Percentiles rank a stretch among this genome's conserved stretches.
phyloP scores from a whole-genome alignment of 2,329 filamentous ascomycete genomes.

The Verticillium longisporum region DNA sequence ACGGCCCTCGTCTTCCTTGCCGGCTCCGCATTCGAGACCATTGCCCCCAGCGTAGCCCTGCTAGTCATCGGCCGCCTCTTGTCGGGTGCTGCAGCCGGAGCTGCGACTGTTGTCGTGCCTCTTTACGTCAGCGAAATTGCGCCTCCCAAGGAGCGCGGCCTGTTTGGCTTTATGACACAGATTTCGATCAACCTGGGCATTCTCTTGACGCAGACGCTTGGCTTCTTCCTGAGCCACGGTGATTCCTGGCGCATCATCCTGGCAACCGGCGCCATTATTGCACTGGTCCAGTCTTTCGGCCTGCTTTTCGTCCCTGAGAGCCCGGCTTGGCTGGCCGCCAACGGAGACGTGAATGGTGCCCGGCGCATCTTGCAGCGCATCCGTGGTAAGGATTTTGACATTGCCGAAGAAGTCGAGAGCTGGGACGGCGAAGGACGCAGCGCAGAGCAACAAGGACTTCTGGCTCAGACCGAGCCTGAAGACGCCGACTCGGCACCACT shows the following conservation, averaged over 20 bases:
- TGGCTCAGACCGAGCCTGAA: constrained; percentile 32
- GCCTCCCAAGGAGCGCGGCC: constrained; percentile 64
- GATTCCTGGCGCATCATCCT: constrained; percentile 80
- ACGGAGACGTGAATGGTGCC: constrained; percentile 53
- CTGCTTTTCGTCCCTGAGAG: constrained; percentile 79
- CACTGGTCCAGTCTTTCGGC: constrained; percentile 58
- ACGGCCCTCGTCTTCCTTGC: constrained; percentile 70
- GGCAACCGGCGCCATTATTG: constrained; percentile 63
- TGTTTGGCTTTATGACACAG: constrained; percentile 82
- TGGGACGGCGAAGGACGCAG: constrained; percentile 43
- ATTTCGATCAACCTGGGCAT: constrained; percentile 93
- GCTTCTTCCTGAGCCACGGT: constrained; percentile 78
- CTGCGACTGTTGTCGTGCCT: constrained; percentile 85
- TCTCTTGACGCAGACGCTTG: constrained; percentile 71
- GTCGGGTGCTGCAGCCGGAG: constrained; percentile 78
- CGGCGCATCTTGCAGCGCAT: constrained; percentile 66
- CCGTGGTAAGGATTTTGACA: constrained; percentile 60
- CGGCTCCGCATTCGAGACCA: constrained; percentile 69
- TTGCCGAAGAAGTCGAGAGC: constrained; percentile 63
- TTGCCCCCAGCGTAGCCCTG: constrained; percentile 59
- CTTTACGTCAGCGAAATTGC: constrained; percentile 92
- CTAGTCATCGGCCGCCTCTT: constrained; percentile 71
- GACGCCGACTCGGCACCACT: constrained; percentile 3
- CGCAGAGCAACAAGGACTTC: constrained; percentile 63
- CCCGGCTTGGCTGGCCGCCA: constrained; percentile 77